phyloP scores from a whole-genome alignment of 805 yeast species.

The Wickerhamomyces xylosicus region DNA sequence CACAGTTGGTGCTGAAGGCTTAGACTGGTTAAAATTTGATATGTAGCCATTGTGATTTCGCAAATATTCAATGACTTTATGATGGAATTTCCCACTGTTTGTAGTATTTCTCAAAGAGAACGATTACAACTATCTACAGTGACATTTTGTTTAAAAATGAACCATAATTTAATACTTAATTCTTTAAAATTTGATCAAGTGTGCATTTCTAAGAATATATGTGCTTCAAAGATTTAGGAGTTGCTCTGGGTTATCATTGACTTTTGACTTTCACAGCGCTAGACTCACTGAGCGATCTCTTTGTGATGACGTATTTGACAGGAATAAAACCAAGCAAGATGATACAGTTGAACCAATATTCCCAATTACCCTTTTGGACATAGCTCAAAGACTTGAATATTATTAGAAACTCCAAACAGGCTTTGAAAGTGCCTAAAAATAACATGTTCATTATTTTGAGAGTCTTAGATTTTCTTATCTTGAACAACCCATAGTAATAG shows the following conservation, averaged over 20 bases:
- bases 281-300: slow-evolving; percentile 1
- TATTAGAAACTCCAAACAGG: slow-evolving; percentile 11
- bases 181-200: too few species aligned
- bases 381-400: slow-evolving; percentile 11
- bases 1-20: slow-evolving; percentile 13
- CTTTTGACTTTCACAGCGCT: too few species aligned
- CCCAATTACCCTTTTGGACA: not conserved
- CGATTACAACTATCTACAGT: too few species aligned
- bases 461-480: slow-evolving; percentile 7
- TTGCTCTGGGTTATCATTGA: too few species aligned
- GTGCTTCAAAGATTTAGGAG: too few species aligned
- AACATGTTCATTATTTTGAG: slow-evolving; percentile 3
- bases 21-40: slow-evolving; percentile 22
- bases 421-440: slow-evolving; percentile 2
- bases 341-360: slow-evolving; percentile 1
- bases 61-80: too few species aligned
- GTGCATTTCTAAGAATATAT: too few species aligned
- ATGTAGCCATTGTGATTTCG: slow-evolving; percentile 4
- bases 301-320: slow-evolving; percentile 8
- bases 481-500: slow-evolving; percentile 12
- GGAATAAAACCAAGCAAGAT: slow-evolving; percentile 12
- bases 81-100: too few species aligned
- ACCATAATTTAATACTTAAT: too few species aligned
- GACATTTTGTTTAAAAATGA: too few species aligned
- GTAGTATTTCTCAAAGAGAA: too few species aligned